Evolutionary conservation across 176 grass and related monocot genomes (phyloP).

Genomic region (Avena insularis): DNA sequence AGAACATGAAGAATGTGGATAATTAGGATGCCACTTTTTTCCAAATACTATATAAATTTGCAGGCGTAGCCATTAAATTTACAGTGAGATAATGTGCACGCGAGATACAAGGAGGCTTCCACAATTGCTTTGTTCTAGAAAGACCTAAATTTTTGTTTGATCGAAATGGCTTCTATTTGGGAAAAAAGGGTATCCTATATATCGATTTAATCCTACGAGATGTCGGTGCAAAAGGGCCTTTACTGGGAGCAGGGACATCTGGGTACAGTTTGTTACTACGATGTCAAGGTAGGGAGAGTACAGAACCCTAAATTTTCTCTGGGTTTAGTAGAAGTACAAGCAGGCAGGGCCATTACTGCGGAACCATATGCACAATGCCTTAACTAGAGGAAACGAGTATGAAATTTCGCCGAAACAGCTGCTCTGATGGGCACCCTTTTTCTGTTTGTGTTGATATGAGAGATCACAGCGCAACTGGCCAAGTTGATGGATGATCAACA

Average conservation of each 20-base stretch:
- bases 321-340: not conserved
- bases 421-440: not conserved
- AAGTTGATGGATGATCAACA: constrained; percentile 24
- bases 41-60: not conserved
- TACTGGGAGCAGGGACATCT: not conserved
- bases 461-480: not conserved
- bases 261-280: constrained; percentile 13
- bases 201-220: not conserved
- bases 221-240: not conserved
- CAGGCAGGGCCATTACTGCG: not conserved
- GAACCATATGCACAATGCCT: not conserved
- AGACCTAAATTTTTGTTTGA: no score
- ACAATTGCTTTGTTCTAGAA: no score
- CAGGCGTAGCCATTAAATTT: not conserved
- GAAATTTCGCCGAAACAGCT: constrained; percentile 6
- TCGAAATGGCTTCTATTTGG: no score
- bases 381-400: not conserved
- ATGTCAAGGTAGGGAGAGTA: not conserved
- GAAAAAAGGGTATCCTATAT: not conserved
- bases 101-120: not conserved
- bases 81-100: not conserved
- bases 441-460: no score
- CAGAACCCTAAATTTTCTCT: not conserved
- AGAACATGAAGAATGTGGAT: not conserved
- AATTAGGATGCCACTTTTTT: not conserved